A percentile compares a stretch with the other conserved stretches of the same genome.
These are phyloP conservation scores for Oenanthe sinensis DNA, from an alignment of 129 eudicot genomes.

Conservation along the genomic window DNA sequence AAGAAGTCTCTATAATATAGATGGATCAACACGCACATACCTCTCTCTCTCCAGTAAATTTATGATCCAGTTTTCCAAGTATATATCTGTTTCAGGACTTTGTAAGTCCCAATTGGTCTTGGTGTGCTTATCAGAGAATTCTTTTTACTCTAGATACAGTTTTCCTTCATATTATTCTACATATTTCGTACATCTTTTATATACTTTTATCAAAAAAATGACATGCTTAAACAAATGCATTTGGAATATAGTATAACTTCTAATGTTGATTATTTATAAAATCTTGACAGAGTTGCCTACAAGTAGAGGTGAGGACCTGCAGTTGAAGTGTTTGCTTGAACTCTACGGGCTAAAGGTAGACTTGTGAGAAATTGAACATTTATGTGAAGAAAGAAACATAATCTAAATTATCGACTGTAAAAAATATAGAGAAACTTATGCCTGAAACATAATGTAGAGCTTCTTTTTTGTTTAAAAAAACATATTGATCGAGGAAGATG, in stretches of 20 bases:
- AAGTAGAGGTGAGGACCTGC: constrained; percentile 94
- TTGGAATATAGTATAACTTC: background rate
- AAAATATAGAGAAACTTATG: background rate
- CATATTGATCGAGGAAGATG: background rate
- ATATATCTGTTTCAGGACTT: background rate
- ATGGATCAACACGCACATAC: background rate
- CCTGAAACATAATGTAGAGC: background rate
- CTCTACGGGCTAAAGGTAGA: constrained; percentile 94
- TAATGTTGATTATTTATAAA: background rate
- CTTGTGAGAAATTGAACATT: background rate
- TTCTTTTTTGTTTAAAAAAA: background rate
- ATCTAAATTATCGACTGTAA: background rate
- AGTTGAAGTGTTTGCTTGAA: constrained; percentile 89
- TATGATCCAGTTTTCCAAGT: background rate
- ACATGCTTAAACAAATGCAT: background rate
- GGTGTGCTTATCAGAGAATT: background rate
- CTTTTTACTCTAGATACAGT: background rate
- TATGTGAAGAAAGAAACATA: background rate
- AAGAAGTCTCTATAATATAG: background rate
- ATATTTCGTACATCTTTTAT: background rate
- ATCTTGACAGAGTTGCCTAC: constrained; percentile 69
- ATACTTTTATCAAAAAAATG: constrained; percentile 1
- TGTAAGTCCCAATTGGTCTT: background rate
- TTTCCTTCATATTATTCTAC: background rate
- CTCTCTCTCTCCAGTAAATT: background rate